A percentile compares a stretch with the other conserved stretches of the same genome.
Conservation (phyloP, 176 grass and related monocot species). For the Pontederia crassipes region DNA sequence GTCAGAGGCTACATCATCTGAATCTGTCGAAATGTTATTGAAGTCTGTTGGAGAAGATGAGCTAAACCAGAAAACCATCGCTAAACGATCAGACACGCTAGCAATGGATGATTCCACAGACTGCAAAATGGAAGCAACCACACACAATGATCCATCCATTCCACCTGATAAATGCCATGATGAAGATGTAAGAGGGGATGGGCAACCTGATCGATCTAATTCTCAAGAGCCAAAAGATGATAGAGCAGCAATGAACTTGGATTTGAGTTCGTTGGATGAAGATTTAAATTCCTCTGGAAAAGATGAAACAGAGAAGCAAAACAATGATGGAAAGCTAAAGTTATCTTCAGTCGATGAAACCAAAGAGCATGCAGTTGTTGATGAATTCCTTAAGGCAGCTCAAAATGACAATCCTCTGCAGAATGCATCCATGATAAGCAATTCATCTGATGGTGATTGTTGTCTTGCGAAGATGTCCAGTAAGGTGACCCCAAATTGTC, state of each 20-base stretch:
- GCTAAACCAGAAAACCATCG: constrained; percentile 31
- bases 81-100: constrained; percentile 14
- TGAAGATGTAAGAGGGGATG: constrained; percentile 16
- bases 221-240: constrained; percentile 22
- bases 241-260: constrained; percentile 26
- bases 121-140: background rate
- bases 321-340: constrained; percentile 22
- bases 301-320: constrained; percentile 26
- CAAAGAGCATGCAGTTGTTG: constrained; percentile 33
- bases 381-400: constrained; percentile 29
- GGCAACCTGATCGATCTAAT: constrained; percentile 17
- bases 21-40: constrained; percentile 80
- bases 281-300: constrained; percentile 22
- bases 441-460: background rate
- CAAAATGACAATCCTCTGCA: constrained; percentile 29
- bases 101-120: constrained; percentile 6
- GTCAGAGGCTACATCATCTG: constrained; percentile 82
- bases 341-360: constrained; percentile 26
- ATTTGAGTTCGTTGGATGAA: constrained; percentile 22
- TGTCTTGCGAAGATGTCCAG: background rate
- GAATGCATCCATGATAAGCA: constrained; percentile 15
- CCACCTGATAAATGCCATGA: constrained; percentile 6
- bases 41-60: constrained; percentile 82
- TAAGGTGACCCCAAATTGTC: background rate
- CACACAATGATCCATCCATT: background rate